Conservation (phyloP, 2,329 filamentous ascomycete genomes). For the Phialophora expanda region DNA sequence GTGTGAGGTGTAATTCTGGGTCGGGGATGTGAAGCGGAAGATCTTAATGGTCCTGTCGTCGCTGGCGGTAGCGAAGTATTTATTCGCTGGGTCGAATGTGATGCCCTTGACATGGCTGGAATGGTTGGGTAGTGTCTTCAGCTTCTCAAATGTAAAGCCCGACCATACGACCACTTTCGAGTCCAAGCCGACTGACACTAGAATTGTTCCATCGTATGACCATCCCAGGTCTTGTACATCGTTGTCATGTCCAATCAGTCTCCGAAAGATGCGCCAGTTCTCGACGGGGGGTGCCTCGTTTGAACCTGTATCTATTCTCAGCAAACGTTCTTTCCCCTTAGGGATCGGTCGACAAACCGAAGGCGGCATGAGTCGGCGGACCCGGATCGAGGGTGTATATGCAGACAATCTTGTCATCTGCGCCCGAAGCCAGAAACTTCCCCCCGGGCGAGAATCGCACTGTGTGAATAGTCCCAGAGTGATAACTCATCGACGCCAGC, state of each 20-base stretch:
- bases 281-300: slow-evolving; percentile 92
- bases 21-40: slow-evolving; percentile 89
- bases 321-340: slow-evolving; percentile 10
- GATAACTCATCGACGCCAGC: slow-evolving; percentile 96
- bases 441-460: slow-evolving; percentile 96
- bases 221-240: slow-evolving; percentile 97
- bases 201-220: slow-evolving; percentile 92
- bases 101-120: slow-evolving; percentile 99
- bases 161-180: slow-evolving; percentile 99
- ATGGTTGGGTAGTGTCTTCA: slow-evolving; percentile 90
- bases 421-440: slow-evolving; percentile 92
- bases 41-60: slow-evolving; percentile 97
- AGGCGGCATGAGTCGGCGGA: slow-evolving; percentile 76
- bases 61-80: slow-evolving; percentile 97
- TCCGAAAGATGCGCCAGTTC: slow-evolving; percentile 95
- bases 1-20: slow-evolving; percentile 88
- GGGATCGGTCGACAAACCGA: slow-evolving; percentile 62
- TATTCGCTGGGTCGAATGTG: slow-evolving; percentile 97
- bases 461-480: slow-evolving; percentile 95
- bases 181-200: slow-evolving; percentile 94
- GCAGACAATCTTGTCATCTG: slow-evolving; percentile 98
- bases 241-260: slow-evolving; percentile 95
- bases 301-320: slow-evolving; percentile 59
- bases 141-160: slow-evolving; percentile 94
- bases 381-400: slow-evolving; percentile 90